Evolutionary conservation across 768 basidiomycete genomes (phyloP), one percentile per base, ranked within the genome.

Genomic region (Termitomyces sp.): DNA sequence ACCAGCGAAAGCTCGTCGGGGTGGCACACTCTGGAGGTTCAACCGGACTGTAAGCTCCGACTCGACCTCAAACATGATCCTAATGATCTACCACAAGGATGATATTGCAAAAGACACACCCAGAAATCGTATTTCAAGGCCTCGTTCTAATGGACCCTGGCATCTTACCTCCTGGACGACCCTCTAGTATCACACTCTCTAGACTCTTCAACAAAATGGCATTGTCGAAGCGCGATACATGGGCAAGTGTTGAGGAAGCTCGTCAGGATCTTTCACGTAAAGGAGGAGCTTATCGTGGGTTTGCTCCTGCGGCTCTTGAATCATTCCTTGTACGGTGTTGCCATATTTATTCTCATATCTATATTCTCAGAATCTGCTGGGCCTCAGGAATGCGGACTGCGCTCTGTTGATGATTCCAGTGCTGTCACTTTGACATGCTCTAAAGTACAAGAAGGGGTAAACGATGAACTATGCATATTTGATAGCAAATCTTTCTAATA

Each of bases 251-350:
- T 27, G 42, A 56, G 35, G 55, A 56, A 51, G 55, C 55, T 11
- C 40, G 55, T n/a, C 48, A 37, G n/a, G 55, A 56, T 23, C 49
- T 56, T 11, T 56, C 55, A 45, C 49, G 34, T 35, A 50, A 56
- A 56, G 55, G 48, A 28, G 55, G 48, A 44, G 55, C 55, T 9
- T 56, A 56, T 56, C 55, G 55, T 56, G 43, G 23, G 28, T 56
- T 56, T 45, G 12, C 25, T 35, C 49, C 55, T 6, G 23, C 41
- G 2, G 32, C 55, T 27, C 42, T 56, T 16, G 55, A 56, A 37
- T 51, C 55, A 10, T 56, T 56, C n/a, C 55, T 56, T 23, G 55
- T 56, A 45, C 3, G 41, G n/a, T 2, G 5, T 39, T 30, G 11
- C 41, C n/a, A 3, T 25, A 19, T 39, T 23, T n/a, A 27, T 25